These are phyloP conservation scores for Botryotinia convoluta DNA, from an alignment of 2,329 filamentous ascomycete species.

Conservation along the genomic window DNA sequence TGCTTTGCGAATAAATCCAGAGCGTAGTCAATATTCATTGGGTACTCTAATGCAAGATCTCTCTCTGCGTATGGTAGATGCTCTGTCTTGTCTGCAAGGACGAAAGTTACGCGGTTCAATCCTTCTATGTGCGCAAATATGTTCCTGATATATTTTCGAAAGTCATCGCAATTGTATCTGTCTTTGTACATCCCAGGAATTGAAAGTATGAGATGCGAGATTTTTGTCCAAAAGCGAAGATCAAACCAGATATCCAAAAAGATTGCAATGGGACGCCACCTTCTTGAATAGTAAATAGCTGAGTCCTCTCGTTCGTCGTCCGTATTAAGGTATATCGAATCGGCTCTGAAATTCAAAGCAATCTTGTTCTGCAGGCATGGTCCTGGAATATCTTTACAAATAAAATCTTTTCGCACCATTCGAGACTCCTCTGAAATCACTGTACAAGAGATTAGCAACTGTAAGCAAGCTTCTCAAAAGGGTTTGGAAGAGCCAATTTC, in stretches of 20 bases:
- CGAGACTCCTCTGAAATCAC: not conserved
- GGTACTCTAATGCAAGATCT: not conserved
- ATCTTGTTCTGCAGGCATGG: not conserved
- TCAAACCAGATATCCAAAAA: not conserved
- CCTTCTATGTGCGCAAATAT: not conserved
- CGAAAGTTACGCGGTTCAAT: not conserved
- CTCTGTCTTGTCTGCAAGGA: not conserved
- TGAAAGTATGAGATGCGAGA: not conserved
- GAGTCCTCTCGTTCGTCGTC: not conserved
- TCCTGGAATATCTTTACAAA: not conserved
- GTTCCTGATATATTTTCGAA: not conserved
- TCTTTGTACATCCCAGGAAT: not conserved
- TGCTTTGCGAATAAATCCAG: not conserved
- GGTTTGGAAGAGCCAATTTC: not conserved
- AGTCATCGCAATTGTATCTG: not conserved
- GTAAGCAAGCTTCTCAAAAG: not conserved
- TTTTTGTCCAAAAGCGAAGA: not conserved
- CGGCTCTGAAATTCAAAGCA: not conserved
- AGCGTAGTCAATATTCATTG: not conserved
- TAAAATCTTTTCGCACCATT: not conserved
- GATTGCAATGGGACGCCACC: not conserved
- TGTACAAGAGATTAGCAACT: not conserved
- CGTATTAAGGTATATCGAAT: not conserved
- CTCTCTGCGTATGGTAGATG: not conserved
- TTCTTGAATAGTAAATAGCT: fast-evolving